Conservation (phyloP, 139 green algal genomes). For the Picochlorum costavermella region DNA sequence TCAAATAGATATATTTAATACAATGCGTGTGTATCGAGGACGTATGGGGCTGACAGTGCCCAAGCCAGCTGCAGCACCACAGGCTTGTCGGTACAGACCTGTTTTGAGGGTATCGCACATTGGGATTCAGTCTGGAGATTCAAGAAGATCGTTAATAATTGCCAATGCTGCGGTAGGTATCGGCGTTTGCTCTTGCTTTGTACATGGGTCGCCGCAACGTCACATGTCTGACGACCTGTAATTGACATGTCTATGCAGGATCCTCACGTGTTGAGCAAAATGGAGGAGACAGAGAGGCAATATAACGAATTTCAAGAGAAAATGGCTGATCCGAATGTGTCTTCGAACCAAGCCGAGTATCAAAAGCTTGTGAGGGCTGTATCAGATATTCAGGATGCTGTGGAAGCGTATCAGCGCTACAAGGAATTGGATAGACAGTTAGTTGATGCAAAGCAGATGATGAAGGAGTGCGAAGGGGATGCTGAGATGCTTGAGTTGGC, state of each 20-base stretch:
- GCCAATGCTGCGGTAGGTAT: too few relatives aligned
- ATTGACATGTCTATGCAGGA: slow-evolving; percentile 24
- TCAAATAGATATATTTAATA: too few relatives aligned
- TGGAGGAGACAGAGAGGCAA: slow-evolving; percentile 29
- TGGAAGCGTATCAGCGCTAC: slow-evolving; percentile 49
- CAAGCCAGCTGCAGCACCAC: too few relatives aligned
- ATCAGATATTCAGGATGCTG: slow-evolving; percentile 58
- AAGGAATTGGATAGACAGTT: slow-evolving; percentile 48
- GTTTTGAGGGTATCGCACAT: too few relatives aligned
- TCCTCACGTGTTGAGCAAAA: slow-evolving; percentile 45
- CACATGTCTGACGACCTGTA: too few relatives aligned
- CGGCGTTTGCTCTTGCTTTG: too few relatives aligned
- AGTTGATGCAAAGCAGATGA: slow-evolving; percentile 49
- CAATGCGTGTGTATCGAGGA: too few relatives aligned
- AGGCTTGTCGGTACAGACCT: too few relatives aligned
- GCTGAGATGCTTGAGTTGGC: slow-evolving; percentile 64
- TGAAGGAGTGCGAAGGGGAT: slow-evolving; percentile 54
- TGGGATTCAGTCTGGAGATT: too few relatives aligned
- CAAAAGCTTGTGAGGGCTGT: slow-evolving; percentile 66
- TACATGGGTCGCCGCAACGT: too few relatives aligned
- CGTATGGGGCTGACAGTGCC: too few relatives aligned
- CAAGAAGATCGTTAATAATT: too few relatives aligned
- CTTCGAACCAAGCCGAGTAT: slow-evolving; percentile 59
- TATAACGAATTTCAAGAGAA: slow-evolving; percentile 51
- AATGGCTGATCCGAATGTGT: slow-evolving; percentile 72